Evolutionary conservation across 495 filamentous ascomycete species (phyloP).

Genomic region (Podospora bellae-mahoneyi): DNA sequence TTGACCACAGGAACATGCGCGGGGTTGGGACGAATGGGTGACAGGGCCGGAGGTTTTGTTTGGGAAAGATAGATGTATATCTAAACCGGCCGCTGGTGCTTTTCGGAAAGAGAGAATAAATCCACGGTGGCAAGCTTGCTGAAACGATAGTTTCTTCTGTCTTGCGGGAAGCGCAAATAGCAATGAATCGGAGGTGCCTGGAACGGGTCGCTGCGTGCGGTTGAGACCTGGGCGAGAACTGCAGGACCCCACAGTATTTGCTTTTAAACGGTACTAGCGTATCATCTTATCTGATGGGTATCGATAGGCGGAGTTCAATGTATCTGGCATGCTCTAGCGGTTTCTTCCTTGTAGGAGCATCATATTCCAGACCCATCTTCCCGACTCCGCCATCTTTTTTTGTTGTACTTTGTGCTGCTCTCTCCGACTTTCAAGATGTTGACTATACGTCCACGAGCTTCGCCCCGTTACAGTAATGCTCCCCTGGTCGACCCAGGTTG

Average conservation of each 20-base stretch:
- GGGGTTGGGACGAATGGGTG: not conserved
- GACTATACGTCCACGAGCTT: not conserved
- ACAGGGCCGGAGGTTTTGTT: not conserved
- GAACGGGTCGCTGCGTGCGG: not conserved
- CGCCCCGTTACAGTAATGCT: not conserved
- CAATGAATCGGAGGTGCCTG: conserved; percentile 6
- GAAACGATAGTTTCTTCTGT: conserved; percentile 13
- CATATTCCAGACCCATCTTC: no score
- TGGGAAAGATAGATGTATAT: not conserved
- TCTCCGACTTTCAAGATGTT: no score
- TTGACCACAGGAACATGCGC: conserved; percentile 16
- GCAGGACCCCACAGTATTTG: conserved; percentile 13
- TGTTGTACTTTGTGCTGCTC: not conserved
- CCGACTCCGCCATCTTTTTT: not conserved
- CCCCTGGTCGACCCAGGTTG: not conserved
- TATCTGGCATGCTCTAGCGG: no score
- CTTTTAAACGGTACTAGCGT: conserved; percentile 13
- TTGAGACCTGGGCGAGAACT: conserved; percentile 11
- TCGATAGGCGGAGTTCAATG: not conserved
- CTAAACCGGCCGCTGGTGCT: not conserved
- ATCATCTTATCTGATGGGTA: not conserved
- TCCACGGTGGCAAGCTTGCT: conserved; percentile 11
- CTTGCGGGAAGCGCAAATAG: conserved; percentile 16
- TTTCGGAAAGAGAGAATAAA: not conserved
- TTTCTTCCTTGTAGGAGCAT: no score